Conservation (phyloP, 2,329 filamentous ascomycete genomes). For the Lasiodiplodia sp. region DNA sequence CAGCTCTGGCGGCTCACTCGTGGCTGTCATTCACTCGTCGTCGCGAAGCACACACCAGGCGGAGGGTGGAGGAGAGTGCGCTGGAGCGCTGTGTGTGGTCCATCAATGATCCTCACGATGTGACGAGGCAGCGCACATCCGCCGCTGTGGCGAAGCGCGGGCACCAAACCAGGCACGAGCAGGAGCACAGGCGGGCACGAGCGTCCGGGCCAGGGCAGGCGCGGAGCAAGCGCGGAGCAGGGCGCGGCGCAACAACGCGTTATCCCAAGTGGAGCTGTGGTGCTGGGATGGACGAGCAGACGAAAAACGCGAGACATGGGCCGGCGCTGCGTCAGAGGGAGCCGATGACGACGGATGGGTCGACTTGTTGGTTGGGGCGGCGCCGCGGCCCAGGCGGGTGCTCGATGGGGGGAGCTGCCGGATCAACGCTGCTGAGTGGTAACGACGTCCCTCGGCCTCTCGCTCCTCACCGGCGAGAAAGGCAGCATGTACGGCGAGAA, state of each 20-base stretch:
- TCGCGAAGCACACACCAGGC: constrained; percentile 12
- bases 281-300: constrained; percentile 18
- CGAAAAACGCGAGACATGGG: neutral
- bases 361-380: constrained; percentile 16
- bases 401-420: constrained; percentile 17
- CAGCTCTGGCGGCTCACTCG: neutral
- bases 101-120: constrained; percentile 28
- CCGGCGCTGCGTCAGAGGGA: neutral
- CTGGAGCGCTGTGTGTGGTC: constrained; percentile 17
- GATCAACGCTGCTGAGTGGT: constrained; percentile 17
- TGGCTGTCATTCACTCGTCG: constrained; percentile 18
- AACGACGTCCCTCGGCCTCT: neutral
- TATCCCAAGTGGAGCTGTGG: constrained; percentile 19
- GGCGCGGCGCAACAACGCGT: constrained; percentile 14
- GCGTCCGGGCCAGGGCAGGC: neutral
- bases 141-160: constrained; percentile 28
- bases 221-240: constrained; percentile 21
- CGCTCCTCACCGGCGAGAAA: neutral
- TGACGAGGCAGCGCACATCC: constrained; percentile 20
- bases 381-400: constrained; percentile 20
- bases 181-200: constrained; percentile 4
- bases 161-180: constrained; percentile 6
- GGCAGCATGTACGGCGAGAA: constrained; percentile 3
- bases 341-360: constrained; percentile 21
- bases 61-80: constrained; percentile 9